Percentiles rank a stretch among this genome's conserved stretches.
These are phyloP conservation scores for Suhomyces vadensis DNA, from an alignment of 805 yeast genomes.

Conservation along the genomic window DNA sequence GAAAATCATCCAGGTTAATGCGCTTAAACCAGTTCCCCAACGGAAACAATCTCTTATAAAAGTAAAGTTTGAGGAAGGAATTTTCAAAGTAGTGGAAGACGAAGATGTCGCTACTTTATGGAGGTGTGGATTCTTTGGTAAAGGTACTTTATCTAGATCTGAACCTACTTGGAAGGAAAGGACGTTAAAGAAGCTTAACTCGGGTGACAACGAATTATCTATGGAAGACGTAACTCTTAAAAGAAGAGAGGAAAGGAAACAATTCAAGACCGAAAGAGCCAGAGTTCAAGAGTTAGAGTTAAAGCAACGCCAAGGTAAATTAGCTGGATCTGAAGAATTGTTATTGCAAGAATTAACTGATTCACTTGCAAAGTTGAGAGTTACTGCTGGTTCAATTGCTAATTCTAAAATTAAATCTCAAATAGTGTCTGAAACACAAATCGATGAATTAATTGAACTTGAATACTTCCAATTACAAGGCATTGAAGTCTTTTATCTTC, in stretches of 20 bases:
- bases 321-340: constrained; percentile 9
- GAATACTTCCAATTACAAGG: constrained; percentile 71
- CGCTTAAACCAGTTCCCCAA: constrained; percentile 27
- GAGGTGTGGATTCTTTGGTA: constrained; percentile 90
- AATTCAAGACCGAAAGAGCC: constrained; percentile 70
- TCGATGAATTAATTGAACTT: constrained; percentile 25
- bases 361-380: neutral
- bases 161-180: constrained; percentile 91
- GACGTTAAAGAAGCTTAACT: constrained; percentile 49
- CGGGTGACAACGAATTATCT: constrained; percentile 41
- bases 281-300: constrained; percentile 50
- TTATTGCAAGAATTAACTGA: constrained; percentile 15
- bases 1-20: constrained; percentile 21
- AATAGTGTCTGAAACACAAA: neutral
- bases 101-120: constrained; percentile 61
- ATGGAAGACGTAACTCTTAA: constrained; percentile 77
- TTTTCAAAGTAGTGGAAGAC: constrained; percentile 44
- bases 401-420: neutral
- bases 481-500: constrained; percentile 70
- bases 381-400: neutral
- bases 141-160: constrained; percentile 83
- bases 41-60: constrained; percentile 14
- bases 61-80: constrained; percentile 27
- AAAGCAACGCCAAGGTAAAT: constrained; percentile 32
- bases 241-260: constrained; percentile 69